These are phyloP conservation scores for Zizania palustris DNA, from an alignment of 202 grass and related monocot species.

Conservation along the genomic window DNA sequence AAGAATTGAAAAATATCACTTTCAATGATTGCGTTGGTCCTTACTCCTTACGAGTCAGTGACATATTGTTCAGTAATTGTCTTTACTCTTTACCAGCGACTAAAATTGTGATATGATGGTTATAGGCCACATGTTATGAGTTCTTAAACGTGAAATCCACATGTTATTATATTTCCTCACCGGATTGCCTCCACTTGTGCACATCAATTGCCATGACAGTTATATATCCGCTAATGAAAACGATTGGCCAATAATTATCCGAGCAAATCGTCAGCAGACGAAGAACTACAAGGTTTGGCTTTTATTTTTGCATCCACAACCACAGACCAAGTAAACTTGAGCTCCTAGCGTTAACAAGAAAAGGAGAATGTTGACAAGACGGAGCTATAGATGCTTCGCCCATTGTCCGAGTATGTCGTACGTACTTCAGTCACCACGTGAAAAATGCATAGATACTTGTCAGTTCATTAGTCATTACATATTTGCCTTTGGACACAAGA, in stretches of 20 bases:
- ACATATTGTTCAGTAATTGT: background rate
- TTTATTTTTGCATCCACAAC: background rate
- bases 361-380: constrained; percentile 7
- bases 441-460: background rate
- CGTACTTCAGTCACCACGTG: constrained; percentile 39
- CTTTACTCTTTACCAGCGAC: background rate
- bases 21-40: too few species aligned
- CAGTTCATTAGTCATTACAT: background rate
- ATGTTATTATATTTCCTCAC: background rate
- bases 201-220: background rate
- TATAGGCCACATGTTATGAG: background rate
- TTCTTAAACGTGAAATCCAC: background rate
- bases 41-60: too few species aligned
- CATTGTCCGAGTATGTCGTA: constrained; percentile 8
- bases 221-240: background rate
- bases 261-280: background rate
- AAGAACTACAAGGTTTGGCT: background rate
- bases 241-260: constrained; percentile 1
- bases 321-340: background rate
- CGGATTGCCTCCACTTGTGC: constrained; percentile 1
- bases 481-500: background rate
- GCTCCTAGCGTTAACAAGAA: background rate
- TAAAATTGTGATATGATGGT: background rate
- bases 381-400: constrained; percentile 23
- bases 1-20: background rate